Percentiles rank a stretch among this genome's conserved stretches.
phyloP scores from a whole-genome alignment of 257 asterid species.

The Rhazya stricta region DNA sequence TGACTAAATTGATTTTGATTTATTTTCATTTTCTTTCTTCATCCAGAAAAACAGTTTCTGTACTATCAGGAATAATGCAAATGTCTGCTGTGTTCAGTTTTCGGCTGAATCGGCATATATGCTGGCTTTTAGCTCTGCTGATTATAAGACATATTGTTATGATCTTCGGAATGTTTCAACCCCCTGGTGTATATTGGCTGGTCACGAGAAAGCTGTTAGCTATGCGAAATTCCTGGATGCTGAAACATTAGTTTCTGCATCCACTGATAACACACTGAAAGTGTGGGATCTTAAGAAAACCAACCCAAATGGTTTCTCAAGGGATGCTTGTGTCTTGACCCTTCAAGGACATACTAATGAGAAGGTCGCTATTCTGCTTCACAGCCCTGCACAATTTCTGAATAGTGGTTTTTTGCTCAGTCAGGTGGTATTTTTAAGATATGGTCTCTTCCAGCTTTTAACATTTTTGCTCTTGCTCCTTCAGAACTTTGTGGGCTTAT shows the following conservation, averaged over 20 bases:
- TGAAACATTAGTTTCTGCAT: constrained; percentile 75
- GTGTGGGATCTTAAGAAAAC: constrained; percentile 91
- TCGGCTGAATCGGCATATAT: constrained; percentile 64
- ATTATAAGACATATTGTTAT: constrained; percentile 81
- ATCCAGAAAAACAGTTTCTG: constrained; percentile 81
- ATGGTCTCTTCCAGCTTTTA: constrained; percentile 10
- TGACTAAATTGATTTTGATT: not conserved
- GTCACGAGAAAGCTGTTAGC: constrained; percentile 89
- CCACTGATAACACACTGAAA: constrained; percentile 90
- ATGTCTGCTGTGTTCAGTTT: constrained; percentile 89
- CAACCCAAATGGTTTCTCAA: constrained; percentile 50
- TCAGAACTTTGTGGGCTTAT: constrained; percentile 96
- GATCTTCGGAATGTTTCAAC: constrained; percentile 72
- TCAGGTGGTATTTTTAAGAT: not conserved
- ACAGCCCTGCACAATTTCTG: not conserved
- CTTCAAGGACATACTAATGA: constrained; percentile 90
- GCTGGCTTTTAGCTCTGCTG: constrained; percentile 82
- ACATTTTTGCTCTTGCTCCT: constrained; percentile 27
- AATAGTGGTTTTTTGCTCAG: not conserved
- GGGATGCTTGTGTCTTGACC: constrained; percentile 70
- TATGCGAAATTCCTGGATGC: constrained; percentile 77
- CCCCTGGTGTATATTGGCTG: constrained; percentile 88
- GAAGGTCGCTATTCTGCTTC: constrained; percentile 53
- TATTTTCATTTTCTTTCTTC: constrained; percentile 18
- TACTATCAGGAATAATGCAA: constrained; percentile 83